Conservation (phyloP, 2,329 filamentous ascomycete species). For the Dactylellina parvicollis region DNA sequence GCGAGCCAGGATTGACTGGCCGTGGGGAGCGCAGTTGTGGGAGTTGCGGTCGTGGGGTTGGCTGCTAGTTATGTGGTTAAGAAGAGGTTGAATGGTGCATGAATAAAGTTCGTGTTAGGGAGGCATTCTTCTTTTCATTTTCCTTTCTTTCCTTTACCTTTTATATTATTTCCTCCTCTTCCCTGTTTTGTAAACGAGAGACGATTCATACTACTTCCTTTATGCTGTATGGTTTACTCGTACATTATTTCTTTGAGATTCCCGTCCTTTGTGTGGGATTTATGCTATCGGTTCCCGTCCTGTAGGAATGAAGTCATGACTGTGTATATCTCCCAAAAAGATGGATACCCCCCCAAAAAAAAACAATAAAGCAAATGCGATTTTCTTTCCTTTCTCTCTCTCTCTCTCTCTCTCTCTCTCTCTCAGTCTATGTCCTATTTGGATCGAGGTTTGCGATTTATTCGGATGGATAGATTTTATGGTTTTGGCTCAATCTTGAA, state of each 20-base stretch:
- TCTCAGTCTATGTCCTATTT: background rate
- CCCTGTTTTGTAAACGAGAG: background rate
- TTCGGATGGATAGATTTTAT: too few relatives aligned
- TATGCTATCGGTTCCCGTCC: background rate
- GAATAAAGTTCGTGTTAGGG: conserved; percentile 8
- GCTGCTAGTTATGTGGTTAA: conserved; percentile 43
- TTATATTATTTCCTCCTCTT: background rate
- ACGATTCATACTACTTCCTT: background rate
- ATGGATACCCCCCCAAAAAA: conserved; percentile 39
- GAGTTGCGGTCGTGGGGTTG: conserved; percentile 24
- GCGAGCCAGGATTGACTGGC: conserved; percentile 48
- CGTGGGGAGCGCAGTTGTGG: conserved; percentile 34
- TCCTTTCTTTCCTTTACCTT: background rate
- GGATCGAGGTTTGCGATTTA: background rate
- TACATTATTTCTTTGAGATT: background rate
- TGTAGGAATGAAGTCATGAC: background rate
- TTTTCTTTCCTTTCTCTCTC: background rate
- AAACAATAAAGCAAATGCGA: conserved; percentile 10
- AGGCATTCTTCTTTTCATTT: conserved; percentile 19
- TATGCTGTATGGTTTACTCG: background rate
- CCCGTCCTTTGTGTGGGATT: conserved; percentile 6
- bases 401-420: background rate
- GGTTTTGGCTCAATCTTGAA: too few relatives aligned
- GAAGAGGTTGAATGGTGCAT: conserved; percentile 36
- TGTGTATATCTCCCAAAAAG: conserved; percentile 23